These are phyloP conservation scores for Phellinidium pouzarii DNA, from an alignment of 1,284 basidiomycete genomes.

Conservation along the genomic window DNA sequence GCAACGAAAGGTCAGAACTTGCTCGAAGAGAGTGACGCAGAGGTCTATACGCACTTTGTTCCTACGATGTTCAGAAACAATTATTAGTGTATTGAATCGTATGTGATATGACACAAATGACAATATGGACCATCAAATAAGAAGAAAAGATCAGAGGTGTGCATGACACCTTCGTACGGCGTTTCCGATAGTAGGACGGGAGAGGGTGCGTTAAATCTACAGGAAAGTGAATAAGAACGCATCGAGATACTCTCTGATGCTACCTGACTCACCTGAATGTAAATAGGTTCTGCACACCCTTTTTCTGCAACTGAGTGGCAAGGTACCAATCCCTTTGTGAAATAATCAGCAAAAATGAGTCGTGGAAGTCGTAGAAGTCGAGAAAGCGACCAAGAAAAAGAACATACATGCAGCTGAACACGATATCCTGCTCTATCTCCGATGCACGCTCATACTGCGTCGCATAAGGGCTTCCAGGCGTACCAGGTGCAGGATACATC, in stretches of 20 bases:
- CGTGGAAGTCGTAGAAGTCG: background rate
- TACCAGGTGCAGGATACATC: conserved; percentile 34
- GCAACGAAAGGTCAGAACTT: background rate
- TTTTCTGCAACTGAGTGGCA: conserved; percentile 29
- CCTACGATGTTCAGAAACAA: conserved; percentile 22
- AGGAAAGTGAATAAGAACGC: too few species aligned
- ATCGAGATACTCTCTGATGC: background rate
- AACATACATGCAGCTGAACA: conserved; percentile 42
- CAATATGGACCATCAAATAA: conserved; percentile 38
- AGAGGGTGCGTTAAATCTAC: conserved; percentile 30
- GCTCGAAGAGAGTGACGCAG: background rate
- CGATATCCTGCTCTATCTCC: conserved; percentile 36
- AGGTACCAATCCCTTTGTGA: conserved; percentile 35
- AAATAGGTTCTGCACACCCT: conserved; percentile 31
- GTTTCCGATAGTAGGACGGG: conserved; percentile 31
- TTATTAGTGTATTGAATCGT: too few species aligned
- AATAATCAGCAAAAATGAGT: background rate
- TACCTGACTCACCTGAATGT: conserved; percentile 21
- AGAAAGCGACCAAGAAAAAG: background rate
- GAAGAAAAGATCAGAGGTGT: conserved; percentile 40
- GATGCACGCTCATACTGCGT: conserved; percentile 37
- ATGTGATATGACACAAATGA: too few species aligned
- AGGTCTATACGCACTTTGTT: conserved; percentile 28
- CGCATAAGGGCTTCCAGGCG: conserved; percentile 31
- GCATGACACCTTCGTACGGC: conserved; percentile 37